Conservation (phyloP, 1,284 basidiomycete genomes). For the Apiotrichum siamense region DNA sequence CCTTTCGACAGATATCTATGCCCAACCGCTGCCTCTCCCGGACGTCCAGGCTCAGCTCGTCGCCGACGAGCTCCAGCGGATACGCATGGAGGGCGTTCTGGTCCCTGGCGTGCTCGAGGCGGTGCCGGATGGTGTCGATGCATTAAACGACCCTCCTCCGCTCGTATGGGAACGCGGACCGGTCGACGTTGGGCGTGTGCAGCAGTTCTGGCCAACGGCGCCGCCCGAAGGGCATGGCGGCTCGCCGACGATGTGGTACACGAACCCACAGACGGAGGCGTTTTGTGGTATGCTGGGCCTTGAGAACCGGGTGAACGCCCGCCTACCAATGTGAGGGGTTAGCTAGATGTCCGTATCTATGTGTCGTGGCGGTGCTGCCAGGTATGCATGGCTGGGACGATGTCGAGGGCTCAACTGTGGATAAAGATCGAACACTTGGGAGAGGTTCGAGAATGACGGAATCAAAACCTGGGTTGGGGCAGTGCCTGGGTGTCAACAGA, state of each 20-base stretch:
- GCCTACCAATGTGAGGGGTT: conserved; percentile 20
- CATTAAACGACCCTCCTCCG: conserved; percentile 24
- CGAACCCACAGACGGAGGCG: conserved; percentile 84
- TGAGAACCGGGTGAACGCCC: conserved; percentile 68
- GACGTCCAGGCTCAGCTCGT: conserved; percentile 58
- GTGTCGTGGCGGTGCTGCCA: too few relatives aligned
- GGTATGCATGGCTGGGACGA: too few relatives aligned
- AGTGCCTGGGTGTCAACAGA: too few relatives aligned
- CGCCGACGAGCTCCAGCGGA: conserved; percentile 60
- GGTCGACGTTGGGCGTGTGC: conserved; percentile 55
- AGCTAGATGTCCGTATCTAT: too few relatives aligned
- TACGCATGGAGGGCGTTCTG: conserved; percentile 47
- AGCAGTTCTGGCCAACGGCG: conserved; percentile 68
- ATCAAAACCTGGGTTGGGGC: too few relatives aligned
- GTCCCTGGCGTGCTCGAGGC: conserved; percentile 20
- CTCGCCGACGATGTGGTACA: conserved; percentile 57
- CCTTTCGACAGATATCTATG: conserved; percentile 55
- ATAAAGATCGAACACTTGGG: too few relatives aligned
- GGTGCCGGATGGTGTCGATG: too few relatives aligned
- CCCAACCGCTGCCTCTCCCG: conserved; percentile 60
- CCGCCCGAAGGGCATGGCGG: conserved; percentile 54
- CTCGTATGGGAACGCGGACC: conserved; percentile 30
- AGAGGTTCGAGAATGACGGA: too few relatives aligned
- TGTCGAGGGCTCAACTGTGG: too few relatives aligned
- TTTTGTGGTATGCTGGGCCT: conserved; percentile 75